Conservation (phyloP, 2,329 filamentous ascomycete genomes). For the Cercospora janseana region DNA sequence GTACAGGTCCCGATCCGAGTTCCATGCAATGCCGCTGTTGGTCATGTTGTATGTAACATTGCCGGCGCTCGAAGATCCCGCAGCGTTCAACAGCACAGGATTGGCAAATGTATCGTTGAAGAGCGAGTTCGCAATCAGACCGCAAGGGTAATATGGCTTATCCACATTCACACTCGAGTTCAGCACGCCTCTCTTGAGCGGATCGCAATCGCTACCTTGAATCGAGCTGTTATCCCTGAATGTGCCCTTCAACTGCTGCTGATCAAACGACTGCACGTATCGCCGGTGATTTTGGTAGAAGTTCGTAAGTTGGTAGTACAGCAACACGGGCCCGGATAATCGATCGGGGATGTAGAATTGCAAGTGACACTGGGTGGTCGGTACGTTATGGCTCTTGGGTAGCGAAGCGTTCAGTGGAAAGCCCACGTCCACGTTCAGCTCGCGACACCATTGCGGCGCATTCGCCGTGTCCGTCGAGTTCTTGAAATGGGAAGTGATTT, state of each 20-base stretch:
- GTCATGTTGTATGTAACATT: constrained; percentile 70
- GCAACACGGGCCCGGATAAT: constrained; percentile 76
- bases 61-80: constrained; percentile 35
- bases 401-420: constrained; percentile 21
- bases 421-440: constrained; percentile 19
- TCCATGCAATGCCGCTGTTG: constrained; percentile 79
- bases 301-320: constrained; percentile 95
- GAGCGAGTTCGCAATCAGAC: constrained; percentile 90
- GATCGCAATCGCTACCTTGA: constrained; percentile 68
- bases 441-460: constrained; percentile 34
- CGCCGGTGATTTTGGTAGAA: constrained; percentile 99
- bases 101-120: constrained; percentile 89
- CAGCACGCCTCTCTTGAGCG: constrained; percentile 51
- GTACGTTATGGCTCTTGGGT: constrained; percentile 23
- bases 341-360: constrained; percentile 76
- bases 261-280: constrained; percentile 87
- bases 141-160: constrained; percentile 87
- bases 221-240: constrained; percentile 62
- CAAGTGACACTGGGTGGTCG: constrained; percentile 63
- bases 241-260: constrained; percentile 76
- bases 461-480: constrained; percentile 33
- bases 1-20: constrained; percentile 77
- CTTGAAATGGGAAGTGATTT: constrained; percentile 71
- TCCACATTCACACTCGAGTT: constrained; percentile 37
- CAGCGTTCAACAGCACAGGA: constrained; percentile 60